Evolutionary conservation across 768 basidiomycete species (phyloP), one percentile per base, ranked within the genome.

Genomic region (Tricholoma sp.): DNA sequence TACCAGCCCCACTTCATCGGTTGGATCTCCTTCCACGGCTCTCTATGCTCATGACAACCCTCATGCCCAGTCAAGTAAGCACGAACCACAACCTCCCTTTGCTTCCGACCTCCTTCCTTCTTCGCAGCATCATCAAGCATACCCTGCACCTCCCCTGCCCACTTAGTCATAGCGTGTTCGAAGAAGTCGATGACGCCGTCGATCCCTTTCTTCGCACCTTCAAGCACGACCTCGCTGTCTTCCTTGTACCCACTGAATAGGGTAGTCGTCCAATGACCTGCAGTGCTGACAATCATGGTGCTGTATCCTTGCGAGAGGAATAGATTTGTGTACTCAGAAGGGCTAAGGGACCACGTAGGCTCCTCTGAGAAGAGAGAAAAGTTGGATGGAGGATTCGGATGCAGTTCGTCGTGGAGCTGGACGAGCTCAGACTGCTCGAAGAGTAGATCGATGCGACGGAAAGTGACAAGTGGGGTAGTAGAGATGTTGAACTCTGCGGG

Each of bases 1-100:
- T 80, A 88, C 77, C 78, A 83, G 31, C 74, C 72, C 72, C 74
- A 74, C 37, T 59, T 56, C 55, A 73, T 78, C 2, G 78, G 77
- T 57, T 71, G 60, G 17, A 82, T 73, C 57, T 73, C 70, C 34
- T 55, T 64, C 78, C 76, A 80, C n/a, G 83, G 82, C 57, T 72
- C 55, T 18, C 68, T 67, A 52, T 66, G 60, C n/a, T 74, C 59
- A 59, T 83, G 84, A 58, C 86, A 87, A 54, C 83, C 75, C 56
- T 87, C 85, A 60, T 88, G 84, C 3, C 86, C 86, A 2, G 83
- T 81, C 4, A 84, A 63, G 60, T 87, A 88, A 7, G 84, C 77
- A 29, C 86, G 67, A 8, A 84, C 78, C 7, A 88, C 66, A 7
- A 82, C 82, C 61, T 80, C 77, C 55, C 69, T 67, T 63, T 66